Evolutionary conservation across 495 filamentous ascomycete genomes (phyloP), one percentile per base, ranked within the genome.

Genomic region (Apiosordaria backusii): DNA sequence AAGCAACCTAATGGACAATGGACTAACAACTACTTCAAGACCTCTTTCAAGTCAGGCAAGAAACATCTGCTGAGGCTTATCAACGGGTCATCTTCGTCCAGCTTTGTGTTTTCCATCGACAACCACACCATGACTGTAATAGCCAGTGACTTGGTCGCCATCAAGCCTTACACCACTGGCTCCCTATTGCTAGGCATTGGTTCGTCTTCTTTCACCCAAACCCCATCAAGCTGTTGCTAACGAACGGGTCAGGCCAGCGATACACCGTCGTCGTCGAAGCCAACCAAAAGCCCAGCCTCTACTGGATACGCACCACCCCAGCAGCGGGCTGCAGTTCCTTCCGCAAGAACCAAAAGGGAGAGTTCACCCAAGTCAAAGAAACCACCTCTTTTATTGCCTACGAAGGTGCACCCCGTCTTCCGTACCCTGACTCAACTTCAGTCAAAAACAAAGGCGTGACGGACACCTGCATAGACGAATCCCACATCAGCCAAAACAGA

Each of bases 181-280:
- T 61, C 59, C 2, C 25, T 90, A 15, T 70, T 78, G 25, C 79
- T 92, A 61, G 85, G 73, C 29, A 91, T 91, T 72, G 89, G 52
- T 55, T 2, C n/a, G 19, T 55, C 7, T 13, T 4, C 52, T 22
- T 23, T 18, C 52, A 2, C 52, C 10, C 21, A 19, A 18, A 4
- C 4, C 50, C 3, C 50, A 3, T 6, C 22, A 55, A 18, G 10
- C n/a, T 15, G 10, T 13, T 55, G 4, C n/a, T 23, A 22, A 55
- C 10, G n/a, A 1, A 19, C 5, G 3, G 19, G 3, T 6, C 52
- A 55, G 52, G 85, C 7, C 87, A 91, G 73, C 80, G 88, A 23
- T 89, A 88, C 75, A 80, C 88, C 66, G 75, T 90, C 21, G 81
- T 91, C 58, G 78, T 90, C 29, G 80, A 81, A 52, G 87, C 86